A percentile compares a stretch with the other conserved stretches of the same genome.
phyloP scores from a whole-genome alignment of 2,329 filamentous ascomycete genomes.

The Dothideomycetes sp. region DNA sequence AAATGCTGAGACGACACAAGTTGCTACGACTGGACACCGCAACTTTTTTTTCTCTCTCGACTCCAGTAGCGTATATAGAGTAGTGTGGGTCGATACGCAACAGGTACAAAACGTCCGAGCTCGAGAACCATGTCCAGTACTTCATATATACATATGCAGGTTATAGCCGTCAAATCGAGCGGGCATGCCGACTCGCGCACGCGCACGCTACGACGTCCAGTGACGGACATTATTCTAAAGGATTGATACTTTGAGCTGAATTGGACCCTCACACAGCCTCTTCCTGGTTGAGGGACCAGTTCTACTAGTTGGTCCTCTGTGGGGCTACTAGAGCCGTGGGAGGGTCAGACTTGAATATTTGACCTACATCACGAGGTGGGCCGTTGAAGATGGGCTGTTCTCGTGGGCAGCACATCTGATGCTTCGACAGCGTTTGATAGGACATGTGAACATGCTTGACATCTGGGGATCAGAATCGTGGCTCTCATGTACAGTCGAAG shows the following conservation, averaged over 20 bases:
- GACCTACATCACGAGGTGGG: conserved; percentile 1
- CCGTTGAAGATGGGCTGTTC: background rate
- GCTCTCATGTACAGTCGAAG: background rate
- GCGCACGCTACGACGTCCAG: too few species aligned
- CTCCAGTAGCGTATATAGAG: too few species aligned
- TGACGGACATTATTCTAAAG: too few species aligned
- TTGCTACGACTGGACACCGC: too few species aligned
- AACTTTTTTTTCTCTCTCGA: too few species aligned
- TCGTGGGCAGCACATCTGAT: conserved; percentile 11
- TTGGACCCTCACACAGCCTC: conserved; percentile 1
- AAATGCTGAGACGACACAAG: too few species aligned
- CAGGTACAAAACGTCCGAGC: too few species aligned
- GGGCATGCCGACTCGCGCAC: too few species aligned
- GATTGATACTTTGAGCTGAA: conserved; percentile 1
- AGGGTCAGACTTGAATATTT: background rate
- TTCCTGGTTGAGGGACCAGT: background rate
- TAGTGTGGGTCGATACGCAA: too few species aligned
- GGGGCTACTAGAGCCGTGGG: conserved; percentile 10
- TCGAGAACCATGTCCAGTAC: too few species aligned
- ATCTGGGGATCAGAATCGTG: conserved; percentile 11
- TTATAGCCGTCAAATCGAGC: too few species aligned
- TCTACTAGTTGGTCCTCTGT: background rate
- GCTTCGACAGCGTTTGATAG: conserved; percentile 1
- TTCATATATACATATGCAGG: too few species aligned
- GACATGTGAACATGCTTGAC: conserved; percentile 7